Evolutionary conservation across 495 filamentous ascomycete species (phyloP).

Genomic region (Aspergillus saccharolyticus): DNA sequence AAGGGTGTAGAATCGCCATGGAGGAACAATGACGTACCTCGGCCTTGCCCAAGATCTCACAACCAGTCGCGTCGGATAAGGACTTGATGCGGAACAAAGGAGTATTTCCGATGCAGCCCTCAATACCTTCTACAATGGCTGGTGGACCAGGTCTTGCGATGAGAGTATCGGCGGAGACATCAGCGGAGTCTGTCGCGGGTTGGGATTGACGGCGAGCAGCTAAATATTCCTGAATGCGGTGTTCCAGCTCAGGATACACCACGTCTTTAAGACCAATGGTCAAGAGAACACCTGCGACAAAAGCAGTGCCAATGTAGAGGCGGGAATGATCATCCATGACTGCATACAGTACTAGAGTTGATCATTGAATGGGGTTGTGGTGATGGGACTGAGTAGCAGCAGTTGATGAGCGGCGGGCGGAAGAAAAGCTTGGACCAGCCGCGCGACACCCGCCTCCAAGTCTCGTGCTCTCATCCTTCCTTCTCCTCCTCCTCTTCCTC

Average conservation of each 20-base stretch:
- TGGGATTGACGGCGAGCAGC: conserved; percentile 9
- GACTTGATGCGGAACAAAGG: conserved; percentile 83
- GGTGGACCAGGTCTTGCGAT: conserved; percentile 35
- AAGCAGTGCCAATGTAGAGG: conserved; percentile 59
- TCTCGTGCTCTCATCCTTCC: conserved; percentile 3
- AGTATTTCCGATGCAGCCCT: conserved; percentile 91
- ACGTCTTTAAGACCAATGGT: conserved; percentile 69
- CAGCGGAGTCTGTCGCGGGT: conserved; percentile 2
- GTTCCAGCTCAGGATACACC: conserved; percentile 61
- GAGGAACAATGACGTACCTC: conserved; percentile 50
- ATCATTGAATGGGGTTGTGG: too few relatives aligned
- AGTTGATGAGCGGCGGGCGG: not conserved
- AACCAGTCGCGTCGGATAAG: conserved; percentile 86
- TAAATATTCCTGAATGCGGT: conserved; percentile 48
- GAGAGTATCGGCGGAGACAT: conserved; percentile 12
- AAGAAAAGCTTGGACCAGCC: conserved; percentile 30
- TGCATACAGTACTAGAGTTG: too few relatives aligned
- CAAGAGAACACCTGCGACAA: conserved; percentile 64
- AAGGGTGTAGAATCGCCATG: not conserved
- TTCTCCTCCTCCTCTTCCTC: conserved; percentile 4
- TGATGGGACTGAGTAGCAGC: too few relatives aligned
- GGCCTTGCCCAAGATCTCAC: conserved; percentile 88
- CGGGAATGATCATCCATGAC: conserved; percentile 29
- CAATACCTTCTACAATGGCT: conserved; percentile 64
- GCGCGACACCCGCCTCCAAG: conserved; percentile 12